Evolutionary conservation across 345 rosid genomes (phyloP).

Genomic region (Salix exigua): DNA sequence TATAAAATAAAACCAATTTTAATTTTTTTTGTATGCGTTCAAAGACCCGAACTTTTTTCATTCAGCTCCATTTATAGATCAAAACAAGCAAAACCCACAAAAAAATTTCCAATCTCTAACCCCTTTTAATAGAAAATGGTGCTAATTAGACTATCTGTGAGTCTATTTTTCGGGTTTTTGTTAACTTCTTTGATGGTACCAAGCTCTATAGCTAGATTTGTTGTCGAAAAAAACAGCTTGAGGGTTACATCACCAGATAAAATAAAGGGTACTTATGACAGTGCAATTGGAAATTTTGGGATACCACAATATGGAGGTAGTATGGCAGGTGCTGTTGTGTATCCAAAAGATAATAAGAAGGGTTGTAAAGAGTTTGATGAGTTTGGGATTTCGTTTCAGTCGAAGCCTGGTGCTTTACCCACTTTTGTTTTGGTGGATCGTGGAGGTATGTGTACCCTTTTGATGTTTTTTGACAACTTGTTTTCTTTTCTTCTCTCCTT

Average conservation of each 20-base stretch:
- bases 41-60: neutral
- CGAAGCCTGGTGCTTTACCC: conserved; percentile 85
- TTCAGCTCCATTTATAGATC: conserved; percentile 14
- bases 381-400: conserved; percentile 55
- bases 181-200: conserved; percentile 21
- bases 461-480: neutral
- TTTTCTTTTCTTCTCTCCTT: neutral
- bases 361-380: conserved; percentile 66
- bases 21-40: neutral
- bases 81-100: conserved; percentile 1
- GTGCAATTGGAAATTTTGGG: conserved; percentile 97
- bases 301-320: conserved; percentile 99
- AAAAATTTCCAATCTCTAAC: neutral
- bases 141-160: conserved; percentile 4
- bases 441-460: conserved; percentile 53
- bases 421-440: conserved; percentile 81
- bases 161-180: conserved; percentile 34
- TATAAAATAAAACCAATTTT: neutral
- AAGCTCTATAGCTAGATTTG: conserved; percentile 50
- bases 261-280: conserved; percentile 76
- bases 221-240: conserved; percentile 95
- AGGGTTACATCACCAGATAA: conserved; percentile 85
- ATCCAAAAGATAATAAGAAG: conserved; percentile 67
- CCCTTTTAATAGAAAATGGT: conserved; percentile 3
- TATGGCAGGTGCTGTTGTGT: conserved; percentile 80